Evolutionary conservation across 23 red algal genomes (phyloP), one percentile per base, ranked within the genome.

Genomic region (Rhodosorus marinus): DNA sequence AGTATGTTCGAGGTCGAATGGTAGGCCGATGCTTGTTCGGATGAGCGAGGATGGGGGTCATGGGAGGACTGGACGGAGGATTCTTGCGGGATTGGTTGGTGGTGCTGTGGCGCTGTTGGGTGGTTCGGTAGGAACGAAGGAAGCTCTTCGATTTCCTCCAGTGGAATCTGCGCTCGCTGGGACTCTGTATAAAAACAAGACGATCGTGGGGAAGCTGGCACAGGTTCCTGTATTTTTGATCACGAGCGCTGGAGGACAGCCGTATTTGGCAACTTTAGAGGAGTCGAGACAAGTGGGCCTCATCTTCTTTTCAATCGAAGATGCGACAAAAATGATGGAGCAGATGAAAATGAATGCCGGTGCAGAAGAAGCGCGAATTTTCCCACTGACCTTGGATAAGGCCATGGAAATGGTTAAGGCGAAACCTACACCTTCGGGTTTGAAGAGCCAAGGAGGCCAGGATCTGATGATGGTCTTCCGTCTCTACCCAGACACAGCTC

Each of bases 331-430:
- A 15, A 98, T 98, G 90, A 59, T 80, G 33, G 46, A 62, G 35
- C 76, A 83, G 47, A 72, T 98, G 70, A 55, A 98, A 34, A 70
- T 74, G 60, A 86, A 75, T 49, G 65, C 73, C 0, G 65, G 67
- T 3, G 70, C 90, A 3, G 68, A 60, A 7, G 90, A 98, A 57
- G 81, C 81, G 6, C 70, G 75, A 22, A 69, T 98, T 2, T 86
- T 77, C 70, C 72, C 82, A 11, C 85, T 98, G 81, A 74, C 75
- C 34, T 52, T 98, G 33, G 90, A 98, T 42, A 82, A 82, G 54
- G 90, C 90, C 21, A 86, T 77, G 26, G 90, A 98, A 55, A 98
- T 98, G 90, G 90, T 98, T 17, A 81, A 80, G 59, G 72, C 58
- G 33, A 80, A 84, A 52, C 79, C 90, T 2, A 68, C 53, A 25